Evolutionary conservation across 2,329 filamentous ascomycete genomes (phyloP).

Genomic region (Tolypocladium tundrense): DNA sequence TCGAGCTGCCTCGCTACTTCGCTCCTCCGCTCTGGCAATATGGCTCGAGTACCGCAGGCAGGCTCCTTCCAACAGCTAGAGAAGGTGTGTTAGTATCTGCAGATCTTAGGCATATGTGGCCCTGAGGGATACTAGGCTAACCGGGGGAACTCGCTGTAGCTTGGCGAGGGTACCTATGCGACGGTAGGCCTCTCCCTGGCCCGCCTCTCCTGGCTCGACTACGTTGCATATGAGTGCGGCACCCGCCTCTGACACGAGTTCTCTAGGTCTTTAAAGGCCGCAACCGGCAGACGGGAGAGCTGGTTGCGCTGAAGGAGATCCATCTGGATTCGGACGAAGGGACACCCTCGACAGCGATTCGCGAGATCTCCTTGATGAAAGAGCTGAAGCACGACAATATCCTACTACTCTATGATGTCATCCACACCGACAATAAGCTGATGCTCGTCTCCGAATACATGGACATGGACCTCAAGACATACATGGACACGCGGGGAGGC

Average conservation of each 20-base stretch:
- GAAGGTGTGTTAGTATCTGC: background rate
- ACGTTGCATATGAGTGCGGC: background rate
- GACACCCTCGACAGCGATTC: slow-evolving; percentile 92
- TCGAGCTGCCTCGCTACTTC: too few relatives aligned
- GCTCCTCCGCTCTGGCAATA: too few relatives aligned
- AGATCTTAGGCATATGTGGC: background rate
- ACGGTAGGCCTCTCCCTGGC: background rate
- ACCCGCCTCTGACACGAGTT: background rate
- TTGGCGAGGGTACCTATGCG: background rate
- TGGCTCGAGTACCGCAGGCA: too few relatives aligned
- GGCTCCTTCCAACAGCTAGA: background rate
- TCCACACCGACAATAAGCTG: slow-evolving; percentile 98
- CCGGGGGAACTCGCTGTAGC: background rate
- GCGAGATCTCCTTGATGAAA: slow-evolving; percentile 99
- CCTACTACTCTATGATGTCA: slow-evolving; percentile 93
- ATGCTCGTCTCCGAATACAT: slow-evolving; percentile 99
- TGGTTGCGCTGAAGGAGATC: slow-evolving; percentile 97
- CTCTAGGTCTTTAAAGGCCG: slow-evolving; percentile 90
- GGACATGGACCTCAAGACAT: slow-evolving; percentile 97
- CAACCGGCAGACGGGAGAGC: slow-evolving; percentile 94
- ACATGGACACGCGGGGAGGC: slow-evolving; percentile 81
- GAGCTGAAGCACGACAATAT: slow-evolving; percentile 99
- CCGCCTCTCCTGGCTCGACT: background rate
- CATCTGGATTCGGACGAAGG: slow-evolving; percentile 99
- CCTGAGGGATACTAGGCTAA: too few relatives aligned